Evolutionary conservation across 495 filamentous ascomycete species (phyloP).

Genomic region (Neurospora sp.): DNA sequence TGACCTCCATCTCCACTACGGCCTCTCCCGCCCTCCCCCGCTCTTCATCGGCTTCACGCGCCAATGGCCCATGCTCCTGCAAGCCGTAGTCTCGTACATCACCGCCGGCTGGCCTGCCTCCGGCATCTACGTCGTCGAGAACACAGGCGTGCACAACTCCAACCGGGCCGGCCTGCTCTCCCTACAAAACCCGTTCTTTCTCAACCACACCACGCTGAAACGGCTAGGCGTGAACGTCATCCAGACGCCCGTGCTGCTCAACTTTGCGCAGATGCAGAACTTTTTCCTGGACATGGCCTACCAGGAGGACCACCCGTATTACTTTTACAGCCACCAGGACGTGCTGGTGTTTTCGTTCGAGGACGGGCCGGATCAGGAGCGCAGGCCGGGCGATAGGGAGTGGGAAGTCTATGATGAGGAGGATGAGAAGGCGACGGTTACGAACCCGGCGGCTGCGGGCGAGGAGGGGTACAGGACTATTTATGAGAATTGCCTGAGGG

Average conservation of each 20-base stretch:
- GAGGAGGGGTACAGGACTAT: conserved; percentile 37
- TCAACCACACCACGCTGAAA: conserved; percentile 42
- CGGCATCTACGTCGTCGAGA: conserved; percentile 52
- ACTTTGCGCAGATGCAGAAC: conserved; percentile 53
- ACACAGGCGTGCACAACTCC: conserved; percentile 48
- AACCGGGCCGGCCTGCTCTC: conserved; percentile 40
- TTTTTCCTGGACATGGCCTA: conserved; percentile 47
- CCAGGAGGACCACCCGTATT: conserved; percentile 43
- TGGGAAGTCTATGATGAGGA: conserved; percentile 24
- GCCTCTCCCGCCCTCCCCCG: conserved; percentile 31
- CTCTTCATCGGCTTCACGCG: conserved; percentile 51
- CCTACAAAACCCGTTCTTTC: conserved; percentile 49
- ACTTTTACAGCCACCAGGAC: conserved; percentile 52
- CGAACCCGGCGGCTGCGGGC: conserved; percentile 20
- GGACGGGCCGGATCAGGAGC: conserved; percentile 23
- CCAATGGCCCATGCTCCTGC: conserved; percentile 46
- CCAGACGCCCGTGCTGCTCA: conserved; percentile 45
- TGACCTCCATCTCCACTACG: conserved; percentile 22
- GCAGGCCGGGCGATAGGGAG: conserved; percentile 20
- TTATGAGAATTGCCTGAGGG: conserved; percentile 38
- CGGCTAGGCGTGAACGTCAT: conserved; percentile 46
- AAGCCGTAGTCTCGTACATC: conserved; percentile 47
- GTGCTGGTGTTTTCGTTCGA: conserved; percentile 44
- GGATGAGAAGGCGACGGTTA: conserved; percentile 24
- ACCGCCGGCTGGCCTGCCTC: conserved; percentile 49